Conservation (phyloP, 2,329 filamentous ascomycete species). For the Aspergillus quadrilineatus region DNA sequence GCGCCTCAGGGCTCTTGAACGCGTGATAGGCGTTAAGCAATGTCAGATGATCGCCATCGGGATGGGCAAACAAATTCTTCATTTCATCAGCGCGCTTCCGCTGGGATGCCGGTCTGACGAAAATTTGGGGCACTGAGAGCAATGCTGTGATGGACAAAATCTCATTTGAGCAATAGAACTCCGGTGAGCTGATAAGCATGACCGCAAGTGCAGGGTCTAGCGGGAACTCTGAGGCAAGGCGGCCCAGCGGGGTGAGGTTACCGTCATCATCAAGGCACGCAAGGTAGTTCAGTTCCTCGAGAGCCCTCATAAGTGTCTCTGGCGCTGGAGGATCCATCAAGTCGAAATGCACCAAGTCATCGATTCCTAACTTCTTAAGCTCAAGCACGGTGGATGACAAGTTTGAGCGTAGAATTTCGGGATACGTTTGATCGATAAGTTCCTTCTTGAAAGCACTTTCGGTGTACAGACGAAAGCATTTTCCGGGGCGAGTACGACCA, state of each 20-base stretch:
- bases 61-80: constrained; percentile 90
- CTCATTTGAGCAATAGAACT: constrained; percentile 99
- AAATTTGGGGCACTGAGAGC: constrained; percentile 91
- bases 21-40: constrained; percentile 98
- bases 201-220: constrained; percentile 91
- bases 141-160: constrained; percentile 92
- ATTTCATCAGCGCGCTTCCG: constrained; percentile 95
- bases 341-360: constrained; percentile 97
- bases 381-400: constrained; percentile 92
- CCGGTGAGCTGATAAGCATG: constrained; percentile 95
- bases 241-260: constrained; percentile 80
- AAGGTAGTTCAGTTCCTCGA: constrained; percentile 97
- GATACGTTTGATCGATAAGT: constrained; percentile 94
- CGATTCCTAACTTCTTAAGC: constrained; percentile 92
- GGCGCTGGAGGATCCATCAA: constrained; percentile 97
- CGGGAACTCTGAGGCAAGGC: constrained; percentile 89
- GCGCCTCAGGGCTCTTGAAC: constrained; percentile 74
- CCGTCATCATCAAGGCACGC: constrained; percentile 96
- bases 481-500: constrained; percentile 95
- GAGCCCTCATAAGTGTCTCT: constrained; percentile 95
- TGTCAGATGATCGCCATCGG: constrained; percentile 91
- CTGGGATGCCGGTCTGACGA: constrained; percentile 79
- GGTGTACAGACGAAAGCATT: constrained; percentile 96
- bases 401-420: constrained; percentile 92
- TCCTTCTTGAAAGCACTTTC: constrained; percentile 96